Base-by-base conservation (phyloP, 2,329 filamentous ascomycete genomes). In the Hypoxylon rubiginosum region DNA sequence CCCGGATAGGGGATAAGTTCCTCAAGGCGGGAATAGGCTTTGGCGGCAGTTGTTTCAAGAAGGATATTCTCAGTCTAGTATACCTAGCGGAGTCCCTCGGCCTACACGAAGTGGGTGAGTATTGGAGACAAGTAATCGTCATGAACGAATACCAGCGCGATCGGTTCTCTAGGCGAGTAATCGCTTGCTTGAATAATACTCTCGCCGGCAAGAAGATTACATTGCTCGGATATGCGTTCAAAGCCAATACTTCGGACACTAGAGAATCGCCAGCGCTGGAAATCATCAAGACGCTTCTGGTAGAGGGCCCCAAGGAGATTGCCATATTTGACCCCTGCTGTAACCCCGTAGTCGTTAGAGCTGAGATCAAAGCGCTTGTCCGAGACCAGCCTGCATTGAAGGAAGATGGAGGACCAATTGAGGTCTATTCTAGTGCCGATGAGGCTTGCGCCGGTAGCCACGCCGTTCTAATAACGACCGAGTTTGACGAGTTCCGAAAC, bases 21-120 rank as follows among this genome's bases (percentile, higher is more conserved):
- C 82, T 95, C 43, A 90, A 91, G 78, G 89, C 92, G 7, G 90
- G 89, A 41, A 86, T 93, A 34, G 92, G 92, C 15, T 95, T 94
- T 73, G 92, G 92, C 58, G 92, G 92, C 19, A 91, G 88, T 66
- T 95, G 92, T 79, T 94, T 95, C 83, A 89, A 91, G 78, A 95
- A 95, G 79, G 92, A 95, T 74, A 87, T 94, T 45, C 83, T 92
- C 52, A 91, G 87, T 77, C 81, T 95, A 39, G 86, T 90, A 17
- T 93, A 94, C 79, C 83, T 94, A 30, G 89, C 92, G 15, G 89
- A 92, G 72, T 88, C 86, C 2, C 82, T 93, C 58, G 86, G 90
- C 55, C 82, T 94, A 10, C 84, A 86, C 3, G 90, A 94, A 72
- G 91, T 94, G 0, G 90, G 88, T 34, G 85, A 88, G 68, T 94